Conservation (phyloP, 805 yeast genomes). For the Zygoascus biomembranicola region DNA sequence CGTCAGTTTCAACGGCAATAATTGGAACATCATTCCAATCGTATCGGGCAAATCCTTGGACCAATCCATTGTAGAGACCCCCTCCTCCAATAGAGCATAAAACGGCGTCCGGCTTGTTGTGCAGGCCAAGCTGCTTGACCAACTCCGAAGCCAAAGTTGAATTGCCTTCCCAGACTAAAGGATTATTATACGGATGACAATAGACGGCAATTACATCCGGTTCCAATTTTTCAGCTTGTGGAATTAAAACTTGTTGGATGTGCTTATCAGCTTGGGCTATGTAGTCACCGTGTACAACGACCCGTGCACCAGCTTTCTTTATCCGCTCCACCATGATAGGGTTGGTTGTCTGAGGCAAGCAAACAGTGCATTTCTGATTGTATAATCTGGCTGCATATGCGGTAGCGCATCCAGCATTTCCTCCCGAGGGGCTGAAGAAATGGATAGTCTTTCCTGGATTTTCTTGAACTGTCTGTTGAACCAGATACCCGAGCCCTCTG, state of each 20-base stretch:
- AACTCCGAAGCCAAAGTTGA: constrained; percentile 88
- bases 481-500: constrained; percentile 91
- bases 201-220: constrained; percentile 47
- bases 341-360: constrained; percentile 45
- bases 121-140: constrained; percentile 57
- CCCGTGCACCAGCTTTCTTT: constrained; percentile 42
- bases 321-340: constrained; percentile 40
- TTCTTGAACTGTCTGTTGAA: constrained; percentile 35
- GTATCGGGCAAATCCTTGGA: constrained; percentile 65
- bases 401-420: constrained; percentile 97
- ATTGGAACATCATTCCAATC: constrained; percentile 32
- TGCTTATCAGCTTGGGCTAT: constrained; percentile 70
- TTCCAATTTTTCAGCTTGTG: constrained; percentile 46
- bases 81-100: constrained; percentile 96
- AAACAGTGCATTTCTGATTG: constrained; percentile 49
- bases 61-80: constrained; percentile 84
- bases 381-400: constrained; percentile 77
- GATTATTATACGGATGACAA: constrained; percentile 90
- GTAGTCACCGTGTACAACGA: constrained; percentile 63
- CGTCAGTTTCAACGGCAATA: constrained; percentile 49
- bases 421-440: constrained; percentile 88
- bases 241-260: constrained; percentile 66
- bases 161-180: constrained; percentile 90
- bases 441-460: constrained; percentile 20
- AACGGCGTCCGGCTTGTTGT: constrained; percentile 62